Evolutionary conservation across 805 yeast genomes (phyloP).

Genomic region (Pichia deserticola): DNA sequence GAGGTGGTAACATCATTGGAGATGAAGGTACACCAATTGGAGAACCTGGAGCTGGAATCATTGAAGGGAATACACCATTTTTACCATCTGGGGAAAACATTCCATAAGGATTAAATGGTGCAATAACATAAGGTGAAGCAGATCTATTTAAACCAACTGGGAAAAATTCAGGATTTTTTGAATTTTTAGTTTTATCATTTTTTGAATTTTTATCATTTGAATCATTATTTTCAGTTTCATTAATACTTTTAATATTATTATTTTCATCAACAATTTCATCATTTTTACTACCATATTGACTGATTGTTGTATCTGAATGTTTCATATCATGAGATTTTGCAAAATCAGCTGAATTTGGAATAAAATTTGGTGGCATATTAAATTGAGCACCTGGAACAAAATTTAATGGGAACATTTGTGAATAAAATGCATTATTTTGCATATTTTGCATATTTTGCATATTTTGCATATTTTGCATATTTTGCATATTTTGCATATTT

Average conservation of each 20-base stretch:
- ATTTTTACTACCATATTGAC: constrained; percentile 5
- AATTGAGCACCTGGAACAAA: constrained; percentile 21
- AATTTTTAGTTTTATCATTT: background rate
- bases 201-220: background rate
- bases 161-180: constrained; percentile 10
- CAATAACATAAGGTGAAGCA: constrained; percentile 38
- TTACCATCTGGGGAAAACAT: constrained; percentile 12
- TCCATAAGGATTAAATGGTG: constrained; percentile 43
- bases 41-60: constrained; percentile 18
- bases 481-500: constrained; percentile 22
- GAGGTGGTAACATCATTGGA: constrained; percentile 6
- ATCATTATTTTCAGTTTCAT: background rate
- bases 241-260: background rate
- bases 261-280: constrained; percentile 1
- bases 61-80: constrained; percentile 10
- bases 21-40: constrained; percentile 15
- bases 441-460: too few species aligned
- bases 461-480: constrained; percentile 4
- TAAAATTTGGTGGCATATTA: background rate
- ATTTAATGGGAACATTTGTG: constrained; percentile 27
- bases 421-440: constrained; percentile 27
- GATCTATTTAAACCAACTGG: constrained; percentile 22
- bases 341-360: background rate
- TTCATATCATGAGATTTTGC: constrained; percentile 3
- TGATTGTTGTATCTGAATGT: constrained; percentile 6